Base-by-base conservation (phyloP, 108 stramenopile genomes). In the Stephanodiscus triporus region DNA sequence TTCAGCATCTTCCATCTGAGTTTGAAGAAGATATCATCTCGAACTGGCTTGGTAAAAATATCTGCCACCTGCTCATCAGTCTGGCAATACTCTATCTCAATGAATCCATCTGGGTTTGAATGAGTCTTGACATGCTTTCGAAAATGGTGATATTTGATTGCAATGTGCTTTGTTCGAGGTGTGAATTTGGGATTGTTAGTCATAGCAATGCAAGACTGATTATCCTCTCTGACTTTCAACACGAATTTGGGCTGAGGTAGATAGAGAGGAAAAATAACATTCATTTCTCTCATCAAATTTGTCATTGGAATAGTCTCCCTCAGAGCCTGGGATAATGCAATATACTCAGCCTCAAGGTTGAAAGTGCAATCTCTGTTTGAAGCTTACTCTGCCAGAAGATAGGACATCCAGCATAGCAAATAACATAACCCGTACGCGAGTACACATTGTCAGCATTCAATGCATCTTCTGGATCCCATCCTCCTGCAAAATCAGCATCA, bases 341-440 rank as follows among this genome's bases (percentile, higher is more conserved):
- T 64, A 40, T 62, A 76, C 50, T 82, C 75, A n/a, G 63, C 23
- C 42, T 82, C 81, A n/a, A n/a, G n/a, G n/a, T n/a, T n/a, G n/a
- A n/a, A n/a, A n/a, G n/a, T n/a, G n/a, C n/a, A n/a, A n/a, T n/a
- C n/a, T n/a, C n/a, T n/a, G n/a, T n/a, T n/a, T n/a, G n/a, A n/a
- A n/a, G n/a, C n/a, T n/a, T n/a, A n/a, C n/a, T n/a, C n/a, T n/a
- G n/a, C n/a, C n/a, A n/a, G n/a, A n/a, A n/a, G n/a, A n/a, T n/a
- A n/a, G n/a, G n/a, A n/a, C n/a, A n/a, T n/a, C n/a, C n/a, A n/a
- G n/a, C n/a, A n/a, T n/a, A n/a, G n/a, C n/a, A n/a, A n/a, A n/a
- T n/a, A n/a, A n/a, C n/a, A n/a, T n/a, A n/a, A n/a, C n/a, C n/a
- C n/a, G n/a, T n/a, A n/a, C n/a, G n/a, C n/a, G n/a, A n/a, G n/a